phyloP scores from a whole-genome alignment of 176 grass and related monocot genomes.

The Cenchrus americanus region DNA sequence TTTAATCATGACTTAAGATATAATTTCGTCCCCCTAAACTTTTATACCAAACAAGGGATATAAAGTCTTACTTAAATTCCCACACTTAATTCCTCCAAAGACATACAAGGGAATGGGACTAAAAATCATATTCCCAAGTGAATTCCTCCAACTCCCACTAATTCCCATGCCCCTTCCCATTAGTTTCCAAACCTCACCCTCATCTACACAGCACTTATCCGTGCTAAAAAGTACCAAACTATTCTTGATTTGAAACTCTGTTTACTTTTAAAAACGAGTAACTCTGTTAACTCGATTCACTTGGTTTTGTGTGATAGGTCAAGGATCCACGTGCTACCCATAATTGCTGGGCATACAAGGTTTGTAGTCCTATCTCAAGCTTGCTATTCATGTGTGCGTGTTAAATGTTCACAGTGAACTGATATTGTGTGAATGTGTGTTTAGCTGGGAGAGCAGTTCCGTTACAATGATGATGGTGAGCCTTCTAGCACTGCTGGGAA shows the following conservation, averaged over 20 bases:
- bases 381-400: not conserved
- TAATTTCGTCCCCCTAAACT: too few relatives aligned
- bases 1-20: too few relatives aligned
- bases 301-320: constrained; percentile 56
- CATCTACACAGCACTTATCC: not conserved
- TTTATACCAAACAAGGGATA: too few relatives aligned
- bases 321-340: constrained; percentile 85
- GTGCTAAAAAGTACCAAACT: not conserved
- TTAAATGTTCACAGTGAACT: not conserved
- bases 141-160: too few relatives aligned
- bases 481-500: constrained; percentile 93
- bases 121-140: too few relatives aligned
- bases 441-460: constrained; percentile 86
- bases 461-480: constrained; percentile 87
- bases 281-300: constrained; percentile 17
- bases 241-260: not conserved
- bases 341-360: constrained; percentile 98
- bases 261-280: not conserved
- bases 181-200: not conserved
- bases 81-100: too few relatives aligned
- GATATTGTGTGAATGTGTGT: constrained; percentile 17
- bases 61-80: too few relatives aligned
- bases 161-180: too few relatives aligned
- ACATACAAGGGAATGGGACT: too few relatives aligned
- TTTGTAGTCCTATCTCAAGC: constrained; percentile 39